Conservation (phyloP, 2,329 filamentous ascomycete genomes). For the Ophioceras dolichostomum region DNA sequence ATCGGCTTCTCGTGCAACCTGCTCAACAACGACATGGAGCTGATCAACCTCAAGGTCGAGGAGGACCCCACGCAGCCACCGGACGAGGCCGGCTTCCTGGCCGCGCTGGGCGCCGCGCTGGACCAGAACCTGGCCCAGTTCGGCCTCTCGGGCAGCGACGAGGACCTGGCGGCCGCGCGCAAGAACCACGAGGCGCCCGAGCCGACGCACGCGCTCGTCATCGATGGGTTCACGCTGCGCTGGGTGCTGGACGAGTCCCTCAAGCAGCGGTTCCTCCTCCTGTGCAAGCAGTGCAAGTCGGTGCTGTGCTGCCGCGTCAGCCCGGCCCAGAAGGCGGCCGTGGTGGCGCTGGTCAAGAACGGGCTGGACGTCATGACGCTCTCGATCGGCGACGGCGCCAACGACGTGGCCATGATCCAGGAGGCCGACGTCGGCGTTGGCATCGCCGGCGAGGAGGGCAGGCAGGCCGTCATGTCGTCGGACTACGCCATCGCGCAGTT, state of each 20-base stretch:
- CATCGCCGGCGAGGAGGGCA: slow-evolving; percentile 84
- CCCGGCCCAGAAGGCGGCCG: slow-evolving; percentile 92
- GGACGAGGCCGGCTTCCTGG: slow-evolving; percentile 35
- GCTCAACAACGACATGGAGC: slow-evolving; percentile 93
- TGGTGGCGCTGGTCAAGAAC: slow-evolving; percentile 89
- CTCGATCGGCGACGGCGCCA: slow-evolving; percentile 85
- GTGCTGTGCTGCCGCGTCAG: slow-evolving; percentile 97
- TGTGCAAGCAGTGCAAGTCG: slow-evolving; percentile 95
- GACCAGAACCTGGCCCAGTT: slow-evolving; percentile 64
- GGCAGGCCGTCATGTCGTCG: slow-evolving; percentile 90
- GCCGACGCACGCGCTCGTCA: slow-evolving; percentile 82
- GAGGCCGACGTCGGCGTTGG: slow-evolving; percentile 94
- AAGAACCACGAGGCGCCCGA: slow-evolving; percentile 76
- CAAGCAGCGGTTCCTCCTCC: slow-evolving; percentile 82
- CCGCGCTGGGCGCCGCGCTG: slow-evolving; percentile 55
- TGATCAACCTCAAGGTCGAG: slow-evolving; percentile 78
- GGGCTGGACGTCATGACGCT: slow-evolving; percentile 94
- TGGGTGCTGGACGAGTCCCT: slow-evolving; percentile 72
- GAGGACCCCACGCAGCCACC: slow-evolving; percentile 50
- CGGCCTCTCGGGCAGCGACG: slow-evolving; percentile 69
- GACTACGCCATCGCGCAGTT: slow-evolving; percentile 95
- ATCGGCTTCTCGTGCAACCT: slow-evolving; percentile 99
- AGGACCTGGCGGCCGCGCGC: slow-evolving; percentile 68
- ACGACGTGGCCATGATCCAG: slow-evolving; percentile 97
- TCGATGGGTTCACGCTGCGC: slow-evolving; percentile 88